Evolutionary conservation across 257 asterid species (phyloP).

Genomic region (Solanum lignicaule): DNA sequence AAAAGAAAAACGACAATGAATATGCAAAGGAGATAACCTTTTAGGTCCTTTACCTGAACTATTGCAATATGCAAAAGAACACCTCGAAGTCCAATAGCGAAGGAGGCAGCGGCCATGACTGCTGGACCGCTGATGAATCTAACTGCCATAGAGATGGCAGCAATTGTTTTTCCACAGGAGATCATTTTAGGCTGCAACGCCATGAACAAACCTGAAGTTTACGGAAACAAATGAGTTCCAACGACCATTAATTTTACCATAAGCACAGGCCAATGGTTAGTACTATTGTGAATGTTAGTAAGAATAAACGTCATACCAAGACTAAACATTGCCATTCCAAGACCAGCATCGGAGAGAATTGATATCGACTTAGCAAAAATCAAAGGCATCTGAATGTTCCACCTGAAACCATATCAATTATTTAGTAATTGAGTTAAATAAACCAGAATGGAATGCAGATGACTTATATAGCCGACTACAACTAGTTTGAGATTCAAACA

Average conservation of each 20-base stretch:
- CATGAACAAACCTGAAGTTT: conserved; percentile 53
- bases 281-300: background rate
- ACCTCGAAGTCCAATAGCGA: conserved; percentile 60
- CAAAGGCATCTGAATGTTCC: conserved; percentile 68
- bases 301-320: conserved; percentile 24
- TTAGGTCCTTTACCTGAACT: conserved; percentile 37
- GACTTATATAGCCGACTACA: background rate
- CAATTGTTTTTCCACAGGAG: conserved; percentile 55
- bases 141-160: conserved; percentile 51
- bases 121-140: conserved; percentile 59
- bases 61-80: conserved; percentile 49
- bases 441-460: background rate
- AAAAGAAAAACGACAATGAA: background rate
- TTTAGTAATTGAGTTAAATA: background rate
- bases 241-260: background rate
- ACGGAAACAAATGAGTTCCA: background rate
- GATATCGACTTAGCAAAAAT: conserved; percentile 48
- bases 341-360: conserved; percentile 66
- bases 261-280: background rate
- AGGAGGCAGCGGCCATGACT: conserved; percentile 69
- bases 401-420: conserved; percentile 19
- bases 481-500: background rate
- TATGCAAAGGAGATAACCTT: background rate
- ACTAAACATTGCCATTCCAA: conserved; percentile 83
- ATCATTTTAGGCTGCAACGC: conserved; percentile 62